Base-by-base conservation (phyloP, 73 alveolate genomes). In the Stentor roeselii region DNA sequence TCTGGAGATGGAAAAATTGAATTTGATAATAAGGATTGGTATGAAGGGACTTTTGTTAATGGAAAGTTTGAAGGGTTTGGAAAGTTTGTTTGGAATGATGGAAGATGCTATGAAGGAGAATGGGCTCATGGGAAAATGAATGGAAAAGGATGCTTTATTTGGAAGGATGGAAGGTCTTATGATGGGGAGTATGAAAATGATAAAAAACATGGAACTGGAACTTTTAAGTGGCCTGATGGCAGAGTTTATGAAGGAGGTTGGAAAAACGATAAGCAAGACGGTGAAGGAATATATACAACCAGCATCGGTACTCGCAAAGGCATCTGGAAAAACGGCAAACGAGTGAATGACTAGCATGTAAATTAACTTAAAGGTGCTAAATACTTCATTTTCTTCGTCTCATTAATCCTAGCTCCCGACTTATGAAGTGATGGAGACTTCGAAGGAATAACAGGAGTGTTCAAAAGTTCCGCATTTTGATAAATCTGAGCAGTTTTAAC, bases 101-200 rank as follows among this genome's bases (percentile, higher is more conserved):
- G 96, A 3, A 90, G 93, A 60, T 40, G 77, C 3, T 84, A 85
- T 86, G 92, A 91, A 85, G 98, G 98, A 42, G 91, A 91, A 42
- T 90, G 88, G 75, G 75, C 75, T 35, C 41, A 82, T 60, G 84
- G 82, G 59, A 86, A 87, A 59, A 83, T 86, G 35, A 76, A 92
- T 60, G 93, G 95, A 36, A 83, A 83, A 32, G 93, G 88, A 21
- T 59, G 11, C 36, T 78, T 37, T 35, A 38, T 3, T 78, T 91
- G 93, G 93, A 37, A 27, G 4, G 88, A 90, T 82, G 91, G 91
- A 50, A 15, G 89, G 42, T 36, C 58, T 59, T 85, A 85, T 85
- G 91, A 85, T 32, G 91, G 90, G 42, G 82, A 38, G 6, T 85
- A 59, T 77, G 34, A 61, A 14, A 30, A 61, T 36, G 91, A 82